phyloP scores from a whole-genome alignment of 2,329 filamentous ascomycete species.

The Trichoderma sp. region DNA sequence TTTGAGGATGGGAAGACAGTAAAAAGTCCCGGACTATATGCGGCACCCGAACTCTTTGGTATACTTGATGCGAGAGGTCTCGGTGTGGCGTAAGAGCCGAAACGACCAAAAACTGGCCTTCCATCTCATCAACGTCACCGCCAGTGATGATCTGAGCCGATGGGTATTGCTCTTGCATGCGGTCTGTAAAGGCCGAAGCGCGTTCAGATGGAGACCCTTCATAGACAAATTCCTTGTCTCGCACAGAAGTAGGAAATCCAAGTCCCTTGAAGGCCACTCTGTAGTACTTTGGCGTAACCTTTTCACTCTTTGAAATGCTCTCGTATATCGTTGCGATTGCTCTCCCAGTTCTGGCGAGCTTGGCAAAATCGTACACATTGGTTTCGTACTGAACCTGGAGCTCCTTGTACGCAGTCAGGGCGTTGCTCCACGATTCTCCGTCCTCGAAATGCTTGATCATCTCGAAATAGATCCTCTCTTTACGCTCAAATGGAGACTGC shows the following conservation, averaged over 20 bases:
- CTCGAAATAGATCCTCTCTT: constrained; percentile 86
- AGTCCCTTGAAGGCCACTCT: constrained; percentile 85
- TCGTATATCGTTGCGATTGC: constrained; percentile 94
- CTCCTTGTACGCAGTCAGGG: constrained; percentile 83
- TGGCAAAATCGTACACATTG: constrained; percentile 86
- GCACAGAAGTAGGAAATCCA: constrained; percentile 75
- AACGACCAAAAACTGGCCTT: constrained; percentile 87
- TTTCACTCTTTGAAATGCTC: constrained; percentile 77
- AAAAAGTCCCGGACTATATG: constrained; percentile 84
- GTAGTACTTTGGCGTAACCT: constrained; percentile 80
- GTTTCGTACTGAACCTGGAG: constrained; percentile 87
- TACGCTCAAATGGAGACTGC: constrained; percentile 87
- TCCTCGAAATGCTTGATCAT: constrained; percentile 96
- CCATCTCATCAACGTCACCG: constrained; percentile 70
- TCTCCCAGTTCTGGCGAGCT: constrained; percentile 82
- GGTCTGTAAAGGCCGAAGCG: constrained; percentile 78
- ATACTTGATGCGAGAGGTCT: constrained; percentile 77
- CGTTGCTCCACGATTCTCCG: constrained; percentile 89
- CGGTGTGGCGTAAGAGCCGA: constrained; percentile 78
- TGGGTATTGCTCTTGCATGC: constrained; percentile 88
- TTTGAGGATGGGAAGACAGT: constrained; percentile 71
- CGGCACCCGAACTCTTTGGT: constrained; percentile 81
- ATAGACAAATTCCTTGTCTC: constrained; percentile 91
- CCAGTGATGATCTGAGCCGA: constrained; percentile 74
- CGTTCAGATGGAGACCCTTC: constrained; percentile 77